Evolutionary conservation across 2,329 filamentous ascomycete genomes (phyloP).

Genomic region (Dactylellina leptospora): DNA sequence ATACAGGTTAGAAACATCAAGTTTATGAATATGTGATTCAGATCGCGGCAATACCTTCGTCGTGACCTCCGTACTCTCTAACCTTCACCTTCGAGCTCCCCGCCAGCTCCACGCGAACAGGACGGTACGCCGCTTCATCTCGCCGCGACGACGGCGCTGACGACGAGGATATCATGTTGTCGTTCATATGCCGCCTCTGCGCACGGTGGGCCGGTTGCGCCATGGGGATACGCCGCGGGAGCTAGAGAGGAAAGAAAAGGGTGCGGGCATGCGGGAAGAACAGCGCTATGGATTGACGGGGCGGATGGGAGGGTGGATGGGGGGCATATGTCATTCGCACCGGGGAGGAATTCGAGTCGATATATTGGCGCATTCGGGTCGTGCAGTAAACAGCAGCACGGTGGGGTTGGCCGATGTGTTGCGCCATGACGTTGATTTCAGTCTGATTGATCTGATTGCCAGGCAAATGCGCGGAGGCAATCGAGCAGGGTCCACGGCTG

Average conservation of each 20-base stretch:
- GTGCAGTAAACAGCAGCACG: background rate
- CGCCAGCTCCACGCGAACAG: conserved; percentile 27
- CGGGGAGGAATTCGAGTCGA: background rate
- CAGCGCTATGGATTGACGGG: background rate
- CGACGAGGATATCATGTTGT: too few species aligned
- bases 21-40: conserved; percentile 8
- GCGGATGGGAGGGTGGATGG: too few species aligned
- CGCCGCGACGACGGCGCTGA: conserved; percentile 19
- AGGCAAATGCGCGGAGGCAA: background rate
- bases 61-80: background rate
- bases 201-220: conserved; percentile 10
- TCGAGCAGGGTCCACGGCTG: background rate
- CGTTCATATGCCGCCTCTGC: conserved; percentile 13
- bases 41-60: conserved; percentile 7
- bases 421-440: conserved; percentile 33
- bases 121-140: conserved; percentile 28
- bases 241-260: background rate
- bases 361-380: background rate
- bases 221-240: conserved; percentile 1
- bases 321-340: too few species aligned
- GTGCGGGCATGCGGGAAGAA: background rate
- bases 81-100: conserved; percentile 3
- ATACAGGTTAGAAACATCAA: background rate
- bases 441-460: background rate
- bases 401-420: conserved; percentile 15